A percentile compares a stretch with the other conserved stretches of the same genome.
Evolutionary conservation across 257 asterid species (phyloP).

Genomic region (Solanum paucissectum): DNA sequence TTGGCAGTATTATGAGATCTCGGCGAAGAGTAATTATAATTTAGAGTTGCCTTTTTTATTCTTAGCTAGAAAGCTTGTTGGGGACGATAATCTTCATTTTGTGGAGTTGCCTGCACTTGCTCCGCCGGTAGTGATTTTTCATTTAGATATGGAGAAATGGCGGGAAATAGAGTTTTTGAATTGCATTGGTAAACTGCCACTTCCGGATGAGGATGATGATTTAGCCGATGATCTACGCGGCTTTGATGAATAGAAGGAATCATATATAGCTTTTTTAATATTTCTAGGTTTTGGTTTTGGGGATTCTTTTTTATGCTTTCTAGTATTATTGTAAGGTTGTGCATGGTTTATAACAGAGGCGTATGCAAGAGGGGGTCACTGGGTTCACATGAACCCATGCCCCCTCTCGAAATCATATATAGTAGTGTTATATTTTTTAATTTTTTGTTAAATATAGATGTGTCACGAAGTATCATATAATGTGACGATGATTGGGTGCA

Average conservation of each 20-base stretch:
- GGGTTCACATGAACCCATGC: no score
- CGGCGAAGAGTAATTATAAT: background rate
- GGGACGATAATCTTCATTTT: background rate
- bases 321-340: background rate
- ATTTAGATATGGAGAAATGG: background rate
- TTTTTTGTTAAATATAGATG: no score
- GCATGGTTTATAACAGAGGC: background rate
- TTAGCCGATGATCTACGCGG: background rate
- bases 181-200: background rate
- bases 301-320: background rate
- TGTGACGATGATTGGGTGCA: no score
- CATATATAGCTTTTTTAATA: background rate
- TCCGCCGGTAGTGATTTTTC: background rate
- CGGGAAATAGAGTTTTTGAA: background rate
- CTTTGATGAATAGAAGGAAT: background rate
- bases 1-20: background rate
- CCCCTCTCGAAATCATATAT: no score
- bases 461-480: no score
- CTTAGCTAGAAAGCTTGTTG: background rate
- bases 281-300: no score
- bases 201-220: background rate
- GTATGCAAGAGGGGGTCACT: no score
- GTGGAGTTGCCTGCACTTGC: background rate
- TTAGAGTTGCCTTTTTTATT: background rate
- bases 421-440: no score